phyloP scores from a whole-genome alignment of 164 flowering plant species.

The Tinospora cordifolia region DNA sequence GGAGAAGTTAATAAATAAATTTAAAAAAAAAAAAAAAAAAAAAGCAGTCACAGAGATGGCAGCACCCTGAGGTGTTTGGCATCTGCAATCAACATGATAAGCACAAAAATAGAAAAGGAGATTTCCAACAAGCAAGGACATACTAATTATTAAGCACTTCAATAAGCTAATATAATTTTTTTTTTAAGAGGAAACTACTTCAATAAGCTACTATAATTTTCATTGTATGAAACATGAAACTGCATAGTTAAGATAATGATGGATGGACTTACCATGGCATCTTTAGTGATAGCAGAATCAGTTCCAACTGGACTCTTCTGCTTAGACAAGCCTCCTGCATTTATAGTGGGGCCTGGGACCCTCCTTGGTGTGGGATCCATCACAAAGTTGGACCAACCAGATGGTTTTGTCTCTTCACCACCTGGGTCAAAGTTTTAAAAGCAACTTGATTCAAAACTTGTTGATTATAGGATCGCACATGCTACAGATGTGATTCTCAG shows the following conservation, averaged over 20 bases:
- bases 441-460: neutral
- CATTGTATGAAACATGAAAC: neutral
- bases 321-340: conserved; percentile 49
- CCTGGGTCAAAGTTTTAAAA: conserved; percentile 25
- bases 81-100: neutral
- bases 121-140: neutral
- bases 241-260: neutral
- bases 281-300: conserved; percentile 47
- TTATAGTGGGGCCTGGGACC: conserved; percentile 44
- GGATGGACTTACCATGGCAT: conserved; percentile 36
- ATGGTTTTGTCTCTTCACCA: conserved; percentile 48
- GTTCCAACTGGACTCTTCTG: conserved; percentile 59
- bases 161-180: neutral
- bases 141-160: neutral
- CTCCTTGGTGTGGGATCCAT: conserved; percentile 56
- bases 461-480: neutral
- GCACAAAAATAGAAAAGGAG: neutral
- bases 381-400: conserved; percentile 31
- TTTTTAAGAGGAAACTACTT: neutral
- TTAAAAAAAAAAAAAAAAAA: too few species aligned
- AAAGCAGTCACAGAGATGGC: neutral
- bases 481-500: neutral
- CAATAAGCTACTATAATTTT: neutral
- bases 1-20: too few species aligned
- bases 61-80: neutral